Evolutionary conservation across 2,329 filamentous ascomycete species (phyloP), one percentile per base, ranked within the genome.

Genomic region (Aspergillus novoparasiticus): DNA sequence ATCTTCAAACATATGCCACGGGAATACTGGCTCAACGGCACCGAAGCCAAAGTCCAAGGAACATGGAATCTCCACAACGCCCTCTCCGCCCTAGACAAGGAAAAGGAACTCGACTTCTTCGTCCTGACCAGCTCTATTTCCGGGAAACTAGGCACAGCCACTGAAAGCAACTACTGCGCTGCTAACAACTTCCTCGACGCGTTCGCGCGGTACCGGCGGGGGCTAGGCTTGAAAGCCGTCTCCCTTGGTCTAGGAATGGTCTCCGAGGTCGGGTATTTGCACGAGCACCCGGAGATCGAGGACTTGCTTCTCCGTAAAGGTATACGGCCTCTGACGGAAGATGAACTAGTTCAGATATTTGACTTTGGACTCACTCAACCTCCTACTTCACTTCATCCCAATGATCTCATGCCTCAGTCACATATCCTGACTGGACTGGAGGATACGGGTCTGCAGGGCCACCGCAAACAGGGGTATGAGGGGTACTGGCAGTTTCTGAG

Each of bases 51-150:
- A 34, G 56, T 58, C 19, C 14, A 19, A 12, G 56, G 56, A 9
- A 28, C 39, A 12, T 8, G n/a, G 56, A 45, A 58, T 41, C 56
- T 48, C 1, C 56, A 58, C 26, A 19, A 26, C 6, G 23, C 34
- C 3, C 14, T 36, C 34, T 36, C 34, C 34, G 34, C 34, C 5
- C 14, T 36, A 16, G 34, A 16, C 34, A 36, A 16, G 2, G 34
- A 36, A 5, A 36, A 16, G 3, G 34, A 36, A 6, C 59, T 61
- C 4, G 53, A 61, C 41, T 57, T 61, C n/a, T 61, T 61, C 41
- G n/a, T 55, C 1, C 41, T 57, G 43, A 50, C 51, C 14, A 56
- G 43, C 11, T 57, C 59, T 11, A 32, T 36, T 9, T 32, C 6
- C 1, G 26, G 34, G 5, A 12, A 53, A 6, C 11, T n/a, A 16